phyloP scores from a whole-genome alignment of 768 basidiomycete species.

The Boletus vinaceobasis region DNA sequence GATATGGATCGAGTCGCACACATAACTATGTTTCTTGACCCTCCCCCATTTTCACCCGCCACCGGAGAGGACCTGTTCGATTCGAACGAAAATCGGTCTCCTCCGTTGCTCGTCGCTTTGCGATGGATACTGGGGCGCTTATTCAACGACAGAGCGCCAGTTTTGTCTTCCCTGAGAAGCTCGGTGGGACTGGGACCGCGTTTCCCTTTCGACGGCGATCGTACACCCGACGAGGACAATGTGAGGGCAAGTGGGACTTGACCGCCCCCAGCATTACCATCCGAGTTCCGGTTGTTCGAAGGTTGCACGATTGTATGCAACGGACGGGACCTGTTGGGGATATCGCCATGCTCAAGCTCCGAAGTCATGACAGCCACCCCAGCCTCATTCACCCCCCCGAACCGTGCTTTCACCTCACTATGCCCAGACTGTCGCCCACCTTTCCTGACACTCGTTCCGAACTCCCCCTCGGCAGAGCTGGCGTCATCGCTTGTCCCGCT shows the following conservation, averaged over 20 bases:
- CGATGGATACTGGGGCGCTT: conserved; percentile 70
- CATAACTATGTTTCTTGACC: neutral
- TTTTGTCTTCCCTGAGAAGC: conserved; percentile 56
- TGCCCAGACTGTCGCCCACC: conserved; percentile 18
- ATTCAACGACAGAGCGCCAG: conserved; percentile 51
- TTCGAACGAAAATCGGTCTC: conserved; percentile 8
- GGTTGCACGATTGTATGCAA: conserved; percentile 5
- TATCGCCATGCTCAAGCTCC: neutral
- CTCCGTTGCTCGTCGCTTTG: conserved; percentile 24
- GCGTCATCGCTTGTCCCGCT: conserved; percentile 21
- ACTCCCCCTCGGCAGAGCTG: conserved; percentile 12
- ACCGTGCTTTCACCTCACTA: conserved; percentile 10
- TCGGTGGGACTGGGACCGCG: conserved; percentile 72
- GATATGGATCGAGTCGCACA: neutral
- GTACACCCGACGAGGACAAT: conserved; percentile 16
- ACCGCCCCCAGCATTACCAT: conserved; percentile 2
- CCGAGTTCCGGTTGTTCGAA: conserved; percentile 1
- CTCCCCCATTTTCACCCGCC: conserved; percentile 8
- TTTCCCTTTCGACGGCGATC: conserved; percentile 49
- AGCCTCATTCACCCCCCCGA: neutral
- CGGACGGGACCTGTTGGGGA: conserved; percentile 5
- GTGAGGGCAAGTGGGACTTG: conserved; percentile 3
- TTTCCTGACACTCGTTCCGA: conserved; percentile 3
- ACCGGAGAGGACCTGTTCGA: conserved; percentile 7
- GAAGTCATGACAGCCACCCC: neutral